Evolutionary conservation across 2,329 filamentous ascomycete species (phyloP).

Genomic region (Claviceps sorghi): DNA sequence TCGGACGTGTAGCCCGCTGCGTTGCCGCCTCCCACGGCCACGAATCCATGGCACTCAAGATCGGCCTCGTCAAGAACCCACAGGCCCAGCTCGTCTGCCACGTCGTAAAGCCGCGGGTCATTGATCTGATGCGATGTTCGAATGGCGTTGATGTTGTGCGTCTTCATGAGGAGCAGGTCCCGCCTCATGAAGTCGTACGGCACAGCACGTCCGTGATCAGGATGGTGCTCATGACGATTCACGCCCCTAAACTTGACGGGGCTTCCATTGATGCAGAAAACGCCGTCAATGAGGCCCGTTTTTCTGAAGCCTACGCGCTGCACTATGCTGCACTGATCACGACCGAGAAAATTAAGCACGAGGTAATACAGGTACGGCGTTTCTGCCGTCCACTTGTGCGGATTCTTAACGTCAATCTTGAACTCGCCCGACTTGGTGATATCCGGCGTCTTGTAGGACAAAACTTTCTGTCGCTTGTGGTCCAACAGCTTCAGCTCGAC

Average conservation of each 20-base stretch:
- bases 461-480: slow-evolving; percentile 12
- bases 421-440: slow-evolving; percentile 22
- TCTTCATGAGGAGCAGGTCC: slow-evolving; percentile 53
- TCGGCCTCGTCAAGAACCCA: slow-evolving; percentile 48
- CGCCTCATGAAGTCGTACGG: slow-evolving; percentile 43
- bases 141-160: slow-evolving; percentile 55
- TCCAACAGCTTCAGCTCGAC: slow-evolving; percentile 24
- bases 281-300: slow-evolving; percentile 44
- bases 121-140: slow-evolving; percentile 54
- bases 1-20: slow-evolving; percentile 34
- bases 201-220: slow-evolving; percentile 45
- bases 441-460: slow-evolving; percentile 14
- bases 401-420: slow-evolving; percentile 29
- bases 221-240: slow-evolving; percentile 58
- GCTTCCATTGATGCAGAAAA: slow-evolving; percentile 50
- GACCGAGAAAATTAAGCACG: slow-evolving; percentile 20
- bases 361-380: slow-evolving; percentile 47
- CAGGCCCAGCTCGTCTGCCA: slow-evolving; percentile 48
- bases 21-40: slow-evolving; percentile 23
- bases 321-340: slow-evolving; percentile 20
- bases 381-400: slow-evolving; percentile 55
- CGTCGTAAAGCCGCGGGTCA: slow-evolving; percentile 43
- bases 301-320: slow-evolving; percentile 51
- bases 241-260: slow-evolving; percentile 52
- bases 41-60: slow-evolving; percentile 39